Base-by-base conservation (phyloP, 371 early-diverging fungal genomes). In the Mucor piriformis region DNA sequence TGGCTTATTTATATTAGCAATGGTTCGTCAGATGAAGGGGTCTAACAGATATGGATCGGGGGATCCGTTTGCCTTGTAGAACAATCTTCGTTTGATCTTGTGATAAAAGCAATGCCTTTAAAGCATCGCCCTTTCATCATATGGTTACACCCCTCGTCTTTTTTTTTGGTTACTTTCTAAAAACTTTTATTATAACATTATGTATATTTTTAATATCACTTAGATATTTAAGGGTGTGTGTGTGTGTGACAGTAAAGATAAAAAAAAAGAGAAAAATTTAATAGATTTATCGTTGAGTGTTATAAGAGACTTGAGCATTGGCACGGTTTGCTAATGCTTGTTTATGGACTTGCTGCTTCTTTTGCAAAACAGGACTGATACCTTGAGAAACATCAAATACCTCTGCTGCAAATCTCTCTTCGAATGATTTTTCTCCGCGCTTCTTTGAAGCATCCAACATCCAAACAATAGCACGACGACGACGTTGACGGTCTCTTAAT, bases 391-490 rank as follows among this genome's bases (percentile, higher is more conserved):
- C 85, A 16, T 91, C 89, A 66, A 89, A 73, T 16, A 97, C 69
- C 65, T 97, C 95, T 27, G 78, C 85, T 21, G 90, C 93, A 63
- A 97, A 74, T 12, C 94, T 72, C 61, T 87, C 81, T 51, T 83
- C 84, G 69, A 93, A 89, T 37, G 73, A 60, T 61, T 81, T 83
- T 59, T 86, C 88, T 13, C 63, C 75, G 47, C 91, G 79, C 57
- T 81, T 88, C 11, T 78, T 71, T 0, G 91, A 86, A 15, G 92
- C 90, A 25, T 93, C 90, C 53, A 92, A 59, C 50, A 95, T 90
- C 97, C 96, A 97, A 53, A 90, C 78, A 54, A 95, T 92, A 16
- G 89, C 97, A 35, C 83, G 85, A 53, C 95, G 85, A 48, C 86
- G 74, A 42, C 94, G 79, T 73, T 94, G 92, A 33, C 94, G 79